These are phyloP conservation scores for Sarocladium strictum DNA, from an alignment of 2,329 filamentous ascomycete species.

Conservation along the genomic window DNA sequence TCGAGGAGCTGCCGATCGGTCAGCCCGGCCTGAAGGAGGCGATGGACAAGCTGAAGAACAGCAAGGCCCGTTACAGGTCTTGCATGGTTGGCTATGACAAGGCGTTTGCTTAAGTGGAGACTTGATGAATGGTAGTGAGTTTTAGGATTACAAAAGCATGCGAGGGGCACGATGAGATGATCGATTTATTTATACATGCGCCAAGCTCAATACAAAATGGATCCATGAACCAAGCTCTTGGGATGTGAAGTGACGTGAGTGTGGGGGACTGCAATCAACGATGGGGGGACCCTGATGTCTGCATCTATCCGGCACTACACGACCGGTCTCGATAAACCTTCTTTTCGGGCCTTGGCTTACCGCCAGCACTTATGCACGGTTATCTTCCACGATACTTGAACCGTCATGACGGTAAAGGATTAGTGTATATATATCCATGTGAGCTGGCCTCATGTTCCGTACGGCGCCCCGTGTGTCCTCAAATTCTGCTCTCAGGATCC, in stretches of 20 bases:
- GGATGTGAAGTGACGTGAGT: neutral
- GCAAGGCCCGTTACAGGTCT: conserved; percentile 69
- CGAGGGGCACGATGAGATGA: neutral
- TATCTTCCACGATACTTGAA: too few species aligned
- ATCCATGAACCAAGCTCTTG: neutral
- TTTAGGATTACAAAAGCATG: neutral
- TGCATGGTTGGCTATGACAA: conserved; percentile 67
- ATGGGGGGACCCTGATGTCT: neutral
- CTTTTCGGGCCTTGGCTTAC: too few species aligned
- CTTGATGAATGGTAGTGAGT: too few species aligned
- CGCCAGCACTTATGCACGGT: neutral
- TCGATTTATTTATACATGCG: neutral
- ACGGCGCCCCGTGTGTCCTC: too few species aligned
- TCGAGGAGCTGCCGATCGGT: conserved; percentile 68
- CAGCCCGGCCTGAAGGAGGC: conserved; percentile 65
- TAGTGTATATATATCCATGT: too few species aligned
- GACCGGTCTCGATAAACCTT: too few species aligned
- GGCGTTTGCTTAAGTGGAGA: conserved; percentile 56
- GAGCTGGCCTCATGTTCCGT: too few species aligned
- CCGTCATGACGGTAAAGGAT: too few species aligned
- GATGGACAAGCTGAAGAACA: conserved; percentile 62
- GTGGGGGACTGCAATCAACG: neutral
- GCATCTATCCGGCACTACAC: too few species aligned
- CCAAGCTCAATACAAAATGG: neutral
- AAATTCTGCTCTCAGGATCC: too few species aligned